These are phyloP conservation scores for Marasmius sp. DNA, from an alignment of 1,284 basidiomycete species.

Conservation along the genomic window DNA sequence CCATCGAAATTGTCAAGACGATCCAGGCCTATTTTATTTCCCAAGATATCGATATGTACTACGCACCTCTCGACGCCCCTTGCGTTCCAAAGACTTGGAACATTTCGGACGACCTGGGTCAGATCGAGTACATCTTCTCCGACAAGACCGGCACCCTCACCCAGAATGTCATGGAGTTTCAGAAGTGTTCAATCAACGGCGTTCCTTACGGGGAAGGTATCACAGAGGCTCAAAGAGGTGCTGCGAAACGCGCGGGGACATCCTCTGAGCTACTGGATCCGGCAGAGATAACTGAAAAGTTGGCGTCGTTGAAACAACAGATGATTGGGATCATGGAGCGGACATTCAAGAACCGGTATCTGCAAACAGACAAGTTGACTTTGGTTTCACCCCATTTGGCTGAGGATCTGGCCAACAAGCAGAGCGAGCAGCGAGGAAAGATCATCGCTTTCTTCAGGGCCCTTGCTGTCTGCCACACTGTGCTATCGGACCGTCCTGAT, in stretches of 20 bases:
- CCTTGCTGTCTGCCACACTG: constrained; percentile 89
- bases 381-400: constrained; percentile 87
- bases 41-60: constrained; percentile 98
- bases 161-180: constrained; percentile 98
- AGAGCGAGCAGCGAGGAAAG: constrained; percentile 62
- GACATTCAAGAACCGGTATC: constrained; percentile 88
- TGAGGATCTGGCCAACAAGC: constrained; percentile 67
- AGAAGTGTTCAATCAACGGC: constrained; percentile 90
- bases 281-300: constrained; percentile 67
- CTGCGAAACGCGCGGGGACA: constrained; percentile 80
- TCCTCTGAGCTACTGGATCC: constrained; percentile 54
- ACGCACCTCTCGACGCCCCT: constrained; percentile 81
- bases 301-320: constrained; percentile 66
- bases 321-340: constrained; percentile 81
- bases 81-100: constrained; percentile 98
- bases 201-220: constrained; percentile 89
- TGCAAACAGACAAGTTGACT: constrained; percentile 81
- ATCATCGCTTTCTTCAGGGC: constrained; percentile 89
- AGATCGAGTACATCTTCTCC: constrained; percentile 97
- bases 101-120: constrained; percentile 95
- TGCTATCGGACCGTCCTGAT: constrained; percentile 78
- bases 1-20: constrained; percentile 97
- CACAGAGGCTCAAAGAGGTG: constrained; percentile 93
- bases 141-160: constrained; percentile 98
- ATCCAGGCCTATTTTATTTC: constrained; percentile 97